These are phyloP conservation scores for Coffea eugenioides DNA, from an alignment of 257 asterid genomes.

Conservation along the genomic window DNA sequence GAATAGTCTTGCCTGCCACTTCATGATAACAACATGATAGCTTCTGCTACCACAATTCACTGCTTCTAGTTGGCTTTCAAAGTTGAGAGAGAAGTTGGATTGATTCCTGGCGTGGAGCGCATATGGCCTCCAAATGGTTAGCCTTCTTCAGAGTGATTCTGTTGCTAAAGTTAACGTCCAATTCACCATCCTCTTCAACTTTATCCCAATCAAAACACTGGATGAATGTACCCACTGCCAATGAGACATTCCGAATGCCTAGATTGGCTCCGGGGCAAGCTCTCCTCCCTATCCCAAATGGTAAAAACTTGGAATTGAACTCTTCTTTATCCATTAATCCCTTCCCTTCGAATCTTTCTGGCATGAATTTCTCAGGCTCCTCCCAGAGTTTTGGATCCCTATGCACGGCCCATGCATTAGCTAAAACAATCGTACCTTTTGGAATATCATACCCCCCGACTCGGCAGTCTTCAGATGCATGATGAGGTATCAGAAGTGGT, in stretches of 20 bases:
- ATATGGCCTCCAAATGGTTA: constrained; percentile 43
- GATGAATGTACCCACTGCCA: constrained; percentile 47
- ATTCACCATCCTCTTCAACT: constrained; percentile 9
- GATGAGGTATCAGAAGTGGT: constrained; percentile 54
- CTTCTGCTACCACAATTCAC: too few relatives aligned
- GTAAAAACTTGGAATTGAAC: constrained; percentile 31
- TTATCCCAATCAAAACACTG: constrained; percentile 62
- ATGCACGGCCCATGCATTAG: constrained; percentile 55
- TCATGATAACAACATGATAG: too few relatives aligned
- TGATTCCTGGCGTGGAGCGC: constrained; percentile 23
- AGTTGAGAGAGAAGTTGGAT: constrained; percentile 29
- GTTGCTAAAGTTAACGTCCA: constrained; percentile 16
- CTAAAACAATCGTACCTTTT: constrained; percentile 36
- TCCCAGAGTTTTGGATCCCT: constrained; percentile 60
- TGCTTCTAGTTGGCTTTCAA: background rate
- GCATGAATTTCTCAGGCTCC: constrained; percentile 41
- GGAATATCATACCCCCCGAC: constrained; percentile 46
- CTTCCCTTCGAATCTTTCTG: constrained; percentile 38
- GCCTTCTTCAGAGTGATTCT: constrained; percentile 26
- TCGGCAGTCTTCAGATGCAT: constrained; percentile 33
- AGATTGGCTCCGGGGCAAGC: constrained; percentile 51
- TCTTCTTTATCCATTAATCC: constrained; percentile 23
- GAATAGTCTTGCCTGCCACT: too few relatives aligned
- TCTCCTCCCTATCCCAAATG: constrained; percentile 62
- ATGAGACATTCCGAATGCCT: constrained; percentile 38